These are phyloP conservation scores for Rhododendron vialii DNA, from an alignment of 148 eudicot genomes.

Conservation along the genomic window DNA sequence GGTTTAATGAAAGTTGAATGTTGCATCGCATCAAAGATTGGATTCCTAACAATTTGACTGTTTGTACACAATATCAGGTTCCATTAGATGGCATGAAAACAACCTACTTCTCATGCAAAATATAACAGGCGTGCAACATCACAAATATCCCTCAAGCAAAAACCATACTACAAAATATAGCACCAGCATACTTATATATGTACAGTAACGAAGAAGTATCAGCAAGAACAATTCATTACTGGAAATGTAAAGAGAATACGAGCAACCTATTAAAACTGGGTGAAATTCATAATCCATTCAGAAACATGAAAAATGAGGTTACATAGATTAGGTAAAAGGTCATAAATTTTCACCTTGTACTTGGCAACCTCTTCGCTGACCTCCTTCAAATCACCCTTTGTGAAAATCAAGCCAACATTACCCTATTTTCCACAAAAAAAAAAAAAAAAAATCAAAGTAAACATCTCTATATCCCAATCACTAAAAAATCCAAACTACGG, in stretches of 20 bases:
- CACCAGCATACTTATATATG: background rate
- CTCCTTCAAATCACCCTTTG: slow-evolving; percentile 49
- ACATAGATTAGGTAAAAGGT: background rate
- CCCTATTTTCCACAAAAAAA: slow-evolving; percentile 19
- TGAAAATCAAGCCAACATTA: slow-evolving; percentile 44
- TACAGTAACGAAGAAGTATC: background rate
- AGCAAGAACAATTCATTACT: background rate
- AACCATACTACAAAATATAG: background rate
- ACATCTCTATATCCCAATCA: background rate
- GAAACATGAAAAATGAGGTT: background rate
- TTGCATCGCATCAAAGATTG: background rate
- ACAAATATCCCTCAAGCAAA: background rate
- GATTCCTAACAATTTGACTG: background rate
- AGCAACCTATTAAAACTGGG: background rate
- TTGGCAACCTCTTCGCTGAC: slow-evolving; percentile 45
- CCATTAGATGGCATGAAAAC: background rate
- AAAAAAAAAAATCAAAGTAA: background rate
- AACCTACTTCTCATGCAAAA: background rate
- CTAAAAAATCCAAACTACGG: background rate
- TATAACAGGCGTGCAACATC: background rate
- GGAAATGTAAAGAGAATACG: background rate
- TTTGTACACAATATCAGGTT: background rate
- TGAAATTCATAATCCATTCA: background rate
- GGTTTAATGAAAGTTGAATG: background rate
- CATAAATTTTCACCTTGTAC: slow-evolving; percentile 27